Evolutionary conservation across 257 asterid species (phyloP).

Genomic region (Buddleja alternifolia): DNA sequence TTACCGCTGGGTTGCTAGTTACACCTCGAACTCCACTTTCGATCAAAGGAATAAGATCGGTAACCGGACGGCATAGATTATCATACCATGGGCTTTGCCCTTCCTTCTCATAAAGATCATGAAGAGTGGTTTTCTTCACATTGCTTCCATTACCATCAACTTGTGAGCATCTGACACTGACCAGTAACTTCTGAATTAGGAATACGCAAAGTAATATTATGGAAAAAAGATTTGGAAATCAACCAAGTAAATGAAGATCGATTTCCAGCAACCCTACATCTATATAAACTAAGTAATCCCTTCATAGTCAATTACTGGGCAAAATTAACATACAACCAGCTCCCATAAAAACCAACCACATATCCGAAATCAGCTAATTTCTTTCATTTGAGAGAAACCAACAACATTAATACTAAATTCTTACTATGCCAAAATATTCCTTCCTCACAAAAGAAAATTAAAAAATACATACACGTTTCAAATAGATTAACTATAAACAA

Average conservation of each 20-base stretch:
- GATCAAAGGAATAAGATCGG: constrained; percentile 93
- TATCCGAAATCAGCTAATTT: not conserved
- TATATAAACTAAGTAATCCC: constrained; percentile 4
- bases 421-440: not conserved
- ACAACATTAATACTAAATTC: constrained; percentile 7
- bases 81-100: constrained; percentile 99
- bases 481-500: not conserved
- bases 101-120: constrained; percentile 91
- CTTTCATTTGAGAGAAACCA: not conserved
- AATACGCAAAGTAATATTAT: not conserved
- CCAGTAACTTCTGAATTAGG: constrained; percentile 16
- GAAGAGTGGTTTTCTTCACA: constrained; percentile 80
- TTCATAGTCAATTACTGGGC: not conserved
- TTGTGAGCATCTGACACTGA: constrained; percentile 80
- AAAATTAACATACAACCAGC: not conserved
- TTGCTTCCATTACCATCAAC: constrained; percentile 75
- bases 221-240: not conserved
- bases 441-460: not conserved
- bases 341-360: not conserved
- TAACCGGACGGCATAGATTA: constrained; percentile 94
- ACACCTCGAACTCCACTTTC: constrained; percentile 95
- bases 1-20: constrained; percentile 99
- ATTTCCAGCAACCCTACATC: constrained; percentile 4
- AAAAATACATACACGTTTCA: not conserved
- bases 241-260: not conserved